These are phyloP conservation scores for Melanopsichium pennsylvanicum DNA, from an alignment of 1,284 basidiomycete species.

Conservation along the genomic window DNA sequence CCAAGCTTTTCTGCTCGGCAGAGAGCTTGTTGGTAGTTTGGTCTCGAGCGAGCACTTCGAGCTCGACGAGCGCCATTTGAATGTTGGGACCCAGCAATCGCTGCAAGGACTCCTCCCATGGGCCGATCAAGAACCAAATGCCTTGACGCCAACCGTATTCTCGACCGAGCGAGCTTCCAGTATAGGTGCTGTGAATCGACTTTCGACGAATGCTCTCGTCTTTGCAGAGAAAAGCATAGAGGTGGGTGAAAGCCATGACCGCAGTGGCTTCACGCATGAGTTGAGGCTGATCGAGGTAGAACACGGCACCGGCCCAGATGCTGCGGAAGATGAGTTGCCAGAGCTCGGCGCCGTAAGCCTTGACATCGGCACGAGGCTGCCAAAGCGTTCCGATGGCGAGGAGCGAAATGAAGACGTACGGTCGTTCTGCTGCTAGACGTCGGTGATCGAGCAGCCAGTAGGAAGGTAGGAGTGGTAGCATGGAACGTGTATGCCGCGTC, in stretches of 20 bases:
- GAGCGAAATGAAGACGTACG: constrained; percentile 34
- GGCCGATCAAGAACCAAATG: constrained; percentile 34
- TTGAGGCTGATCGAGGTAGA: constrained; percentile 37
- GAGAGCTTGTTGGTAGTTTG: constrained; percentile 27
- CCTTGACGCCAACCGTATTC: constrained; percentile 33
- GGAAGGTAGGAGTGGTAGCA: constrained; percentile 30
- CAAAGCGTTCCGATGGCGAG: constrained; percentile 37
- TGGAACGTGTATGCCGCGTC: constrained; percentile 22
- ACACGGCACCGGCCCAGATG: constrained; percentile 42
- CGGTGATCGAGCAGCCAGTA: constrained; percentile 46
- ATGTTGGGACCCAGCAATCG: constrained; percentile 29
- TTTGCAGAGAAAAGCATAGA: constrained; percentile 31
- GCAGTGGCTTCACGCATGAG: constrained; percentile 42
- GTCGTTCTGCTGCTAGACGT: constrained; percentile 31
- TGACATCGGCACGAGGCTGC: constrained; percentile 40
- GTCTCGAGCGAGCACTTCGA: constrained; percentile 33
- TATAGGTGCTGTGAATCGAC: constrained; percentile 36
- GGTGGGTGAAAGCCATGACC: constrained; percentile 24
- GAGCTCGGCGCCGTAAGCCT: constrained; percentile 39
- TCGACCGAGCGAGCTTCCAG: constrained; percentile 30
- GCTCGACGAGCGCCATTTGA: constrained; percentile 38
- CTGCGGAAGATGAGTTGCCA: constrained; percentile 48
- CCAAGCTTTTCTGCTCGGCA: constrained; percentile 20
- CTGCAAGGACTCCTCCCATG: constrained; percentile 43
- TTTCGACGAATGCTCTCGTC: constrained; percentile 38